Percentiles rank a stretch among this genome's conserved stretches.
Evolutionary conservation across 1,284 basidiomycete genomes (phyloP).

Genomic region (Polyporus tsugae): DNA sequence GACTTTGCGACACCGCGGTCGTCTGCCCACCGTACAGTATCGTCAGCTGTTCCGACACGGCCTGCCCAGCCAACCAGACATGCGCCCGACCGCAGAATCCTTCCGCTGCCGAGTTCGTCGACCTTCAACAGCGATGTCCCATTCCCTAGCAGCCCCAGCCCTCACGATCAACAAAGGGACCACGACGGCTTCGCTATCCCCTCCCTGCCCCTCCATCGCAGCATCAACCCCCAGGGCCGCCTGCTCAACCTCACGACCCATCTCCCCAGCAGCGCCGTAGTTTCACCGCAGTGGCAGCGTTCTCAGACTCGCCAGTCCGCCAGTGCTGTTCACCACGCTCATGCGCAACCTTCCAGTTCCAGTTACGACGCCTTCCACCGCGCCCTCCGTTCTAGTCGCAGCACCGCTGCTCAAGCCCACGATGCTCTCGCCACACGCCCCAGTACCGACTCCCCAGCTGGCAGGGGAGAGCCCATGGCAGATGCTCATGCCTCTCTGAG

Average conservation of each 20-base stretch:
- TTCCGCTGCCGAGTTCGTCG: not conserved
- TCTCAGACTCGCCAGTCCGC: not conserved
- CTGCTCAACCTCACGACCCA: not conserved
- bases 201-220: not conserved
- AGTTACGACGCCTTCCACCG: not conserved
- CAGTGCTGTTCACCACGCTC: not conserved
- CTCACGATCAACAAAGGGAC: not conserved
- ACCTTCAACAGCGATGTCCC: not conserved
- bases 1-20: not conserved
- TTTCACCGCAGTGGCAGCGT: not conserved
- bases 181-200: not conserved
- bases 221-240: not conserved
- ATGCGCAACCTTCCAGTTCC: not conserved
- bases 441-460: not conserved
- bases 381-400: not conserved
- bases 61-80: not conserved
- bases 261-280: not conserved
- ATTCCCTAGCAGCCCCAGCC: not conserved
- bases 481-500: not conserved
- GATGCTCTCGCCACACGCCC: too few relatives aligned
- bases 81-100: not conserved
- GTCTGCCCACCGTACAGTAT: not conserved
- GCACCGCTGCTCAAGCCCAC: too few relatives aligned
- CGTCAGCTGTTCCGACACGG: not conserved
- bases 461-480: not conserved